Percentiles rank a stretch among this genome's conserved stretches.
phyloP scores from a whole-genome alignment of 768 basidiomycete genomes.

The Pleurotus sapidus region DNA sequence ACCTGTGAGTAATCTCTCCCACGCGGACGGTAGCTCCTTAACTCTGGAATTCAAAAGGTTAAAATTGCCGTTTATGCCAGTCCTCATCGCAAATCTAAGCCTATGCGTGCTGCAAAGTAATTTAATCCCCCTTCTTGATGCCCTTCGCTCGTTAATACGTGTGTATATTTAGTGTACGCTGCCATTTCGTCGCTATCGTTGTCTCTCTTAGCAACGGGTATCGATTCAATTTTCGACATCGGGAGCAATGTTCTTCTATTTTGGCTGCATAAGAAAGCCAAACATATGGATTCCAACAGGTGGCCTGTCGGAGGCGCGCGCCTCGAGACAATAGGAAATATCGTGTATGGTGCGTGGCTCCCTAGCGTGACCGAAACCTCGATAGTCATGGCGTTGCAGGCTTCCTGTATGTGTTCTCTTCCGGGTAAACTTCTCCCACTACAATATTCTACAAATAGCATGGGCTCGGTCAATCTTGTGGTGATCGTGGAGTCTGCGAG shows the following conservation, averaged over 20 bases:
- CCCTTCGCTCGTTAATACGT: background rate
- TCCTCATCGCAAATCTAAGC: slow-evolving; percentile 68
- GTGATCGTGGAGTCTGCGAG: slow-evolving; percentile 86
- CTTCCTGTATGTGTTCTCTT: slow-evolving; percentile 32
- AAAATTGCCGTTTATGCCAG: slow-evolving; percentile 87
- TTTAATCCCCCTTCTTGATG: slow-evolving; percentile 13
- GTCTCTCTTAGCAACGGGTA: slow-evolving; percentile 84
- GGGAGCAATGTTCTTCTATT: slow-evolving; percentile 82
- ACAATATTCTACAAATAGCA: slow-evolving; percentile 40
- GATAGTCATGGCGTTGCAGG: slow-evolving; percentile 29
- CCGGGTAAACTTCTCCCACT: slow-evolving; percentile 6
- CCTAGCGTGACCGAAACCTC: too few relatives aligned
- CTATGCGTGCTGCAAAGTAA: slow-evolving; percentile 73
- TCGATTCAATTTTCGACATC: slow-evolving; percentile 85
- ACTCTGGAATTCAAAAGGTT: slow-evolving; percentile 44
- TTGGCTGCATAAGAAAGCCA: slow-evolving; percentile 74
- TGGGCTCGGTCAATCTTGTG: slow-evolving; percentile 89
- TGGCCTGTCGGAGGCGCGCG: slow-evolving; percentile 94
- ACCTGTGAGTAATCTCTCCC: slow-evolving; percentile 42
- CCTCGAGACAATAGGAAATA: slow-evolving; percentile 87
- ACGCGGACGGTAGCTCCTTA: background rate
- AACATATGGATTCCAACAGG: slow-evolving; percentile 69
- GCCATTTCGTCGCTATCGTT: slow-evolving; percentile 83
- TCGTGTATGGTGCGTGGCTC: slow-evolving; percentile 63
- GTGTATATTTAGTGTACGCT: slow-evolving; percentile 69